A percentile compares a stretch with the other conserved stretches of the same genome.
phyloP scores from a whole-genome alignment of 2,329 filamentous ascomycete species.

The Phialemonium atrogriseum region DNA sequence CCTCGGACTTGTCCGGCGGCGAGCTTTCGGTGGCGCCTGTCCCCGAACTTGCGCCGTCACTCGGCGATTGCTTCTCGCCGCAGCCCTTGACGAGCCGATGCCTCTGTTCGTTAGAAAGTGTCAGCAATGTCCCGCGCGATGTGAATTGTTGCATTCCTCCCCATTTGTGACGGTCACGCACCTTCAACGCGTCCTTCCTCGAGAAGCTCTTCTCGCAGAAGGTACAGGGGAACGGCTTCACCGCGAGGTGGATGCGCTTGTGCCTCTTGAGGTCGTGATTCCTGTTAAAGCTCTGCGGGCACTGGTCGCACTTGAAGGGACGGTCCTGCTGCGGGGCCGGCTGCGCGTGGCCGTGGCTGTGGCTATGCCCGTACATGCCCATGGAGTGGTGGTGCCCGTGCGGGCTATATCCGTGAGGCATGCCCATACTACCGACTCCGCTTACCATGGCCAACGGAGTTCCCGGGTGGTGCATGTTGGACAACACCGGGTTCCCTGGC shows the following conservation, averaged over 20 bases:
- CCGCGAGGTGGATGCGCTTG: constrained; percentile 86
- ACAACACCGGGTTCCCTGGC: constrained; percentile 17
- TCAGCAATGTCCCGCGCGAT: background rate
- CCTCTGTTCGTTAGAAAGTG: constrained; percentile 33
- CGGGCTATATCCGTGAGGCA: constrained; percentile 2
- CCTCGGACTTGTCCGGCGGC: constrained; percentile 6
- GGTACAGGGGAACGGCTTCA: constrained; percentile 90
- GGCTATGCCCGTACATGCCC: constrained; percentile 50
- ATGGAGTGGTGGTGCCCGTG: constrained; percentile 6
- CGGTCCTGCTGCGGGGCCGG: constrained; percentile 57
- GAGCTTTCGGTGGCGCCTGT: constrained; percentile 4
- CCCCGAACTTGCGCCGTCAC: constrained; percentile 2
- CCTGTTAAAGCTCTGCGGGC: constrained; percentile 86
- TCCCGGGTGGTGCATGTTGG: constrained; percentile 17
- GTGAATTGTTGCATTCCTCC: too few species aligned
- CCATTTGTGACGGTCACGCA: constrained; percentile 40
- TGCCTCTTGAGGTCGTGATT: constrained; percentile 96
- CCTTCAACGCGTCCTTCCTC: constrained; percentile 93
- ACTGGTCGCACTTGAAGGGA: constrained; percentile 91
- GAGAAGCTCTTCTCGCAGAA: constrained; percentile 97
- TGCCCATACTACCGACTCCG: constrained; percentile 33
- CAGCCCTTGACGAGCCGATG: constrained; percentile 60
- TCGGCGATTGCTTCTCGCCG: constrained; percentile 29
- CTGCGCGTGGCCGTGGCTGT: constrained; percentile 32
- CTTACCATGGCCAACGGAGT: constrained; percentile 55